Conservation (phyloP, 768 basidiomycete genomes). For the Hygrophoropsis aurantiaca region DNA sequence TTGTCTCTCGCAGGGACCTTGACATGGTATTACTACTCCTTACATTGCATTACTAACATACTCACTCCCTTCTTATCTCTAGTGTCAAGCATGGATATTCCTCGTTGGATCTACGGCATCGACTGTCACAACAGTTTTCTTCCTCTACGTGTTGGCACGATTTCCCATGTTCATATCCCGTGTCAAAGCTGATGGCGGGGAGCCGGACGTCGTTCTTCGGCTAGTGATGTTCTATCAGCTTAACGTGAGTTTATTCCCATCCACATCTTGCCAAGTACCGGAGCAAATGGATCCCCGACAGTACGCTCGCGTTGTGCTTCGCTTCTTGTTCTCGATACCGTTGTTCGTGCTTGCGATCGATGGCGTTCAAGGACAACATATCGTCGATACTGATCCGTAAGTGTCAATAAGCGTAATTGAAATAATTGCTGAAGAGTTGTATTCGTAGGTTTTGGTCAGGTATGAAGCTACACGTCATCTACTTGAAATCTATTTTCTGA, state of each 20-base stretch:
- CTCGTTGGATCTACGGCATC: slow-evolving; percentile 68
- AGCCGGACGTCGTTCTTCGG: slow-evolving; percentile 71
- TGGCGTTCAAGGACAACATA: slow-evolving; percentile 50
- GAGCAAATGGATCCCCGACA: slow-evolving; percentile 22
- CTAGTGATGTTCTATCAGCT: slow-evolving; percentile 75
- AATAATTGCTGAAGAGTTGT: neutral
- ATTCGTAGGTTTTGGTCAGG: slow-evolving; percentile 57
- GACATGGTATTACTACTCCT: slow-evolving; percentile 44
- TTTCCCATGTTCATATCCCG: slow-evolving; percentile 72
- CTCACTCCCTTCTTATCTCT: slow-evolving; percentile 10
- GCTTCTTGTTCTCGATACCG: slow-evolving; percentile 72
- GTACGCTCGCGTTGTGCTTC: slow-evolving; percentile 72
- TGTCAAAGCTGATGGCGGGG: slow-evolving; percentile 73
- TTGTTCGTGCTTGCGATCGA: slow-evolving; percentile 68
- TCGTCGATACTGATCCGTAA: slow-evolving; percentile 55
- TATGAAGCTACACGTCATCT: slow-evolving; percentile 27
- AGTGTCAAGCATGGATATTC: slow-evolving; percentile 78
- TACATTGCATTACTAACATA: neutral
- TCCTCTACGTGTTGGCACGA: slow-evolving; percentile 67
- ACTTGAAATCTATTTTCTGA: slow-evolving; percentile 1
- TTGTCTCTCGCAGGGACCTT: slow-evolving; percentile 57
- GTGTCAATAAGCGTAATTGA: slow-evolving; percentile 25
- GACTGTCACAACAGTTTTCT: slow-evolving; percentile 64
- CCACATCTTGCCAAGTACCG: neutral
- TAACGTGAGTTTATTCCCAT: slow-evolving; percentile 52